A percentile compares a stretch with the other conserved stretches of the same genome.
These are phyloP conservation scores for Trichoderma cornu-damae DNA, from an alignment of 2,329 filamentous ascomycete genomes.

Conservation along the genomic window DNA sequence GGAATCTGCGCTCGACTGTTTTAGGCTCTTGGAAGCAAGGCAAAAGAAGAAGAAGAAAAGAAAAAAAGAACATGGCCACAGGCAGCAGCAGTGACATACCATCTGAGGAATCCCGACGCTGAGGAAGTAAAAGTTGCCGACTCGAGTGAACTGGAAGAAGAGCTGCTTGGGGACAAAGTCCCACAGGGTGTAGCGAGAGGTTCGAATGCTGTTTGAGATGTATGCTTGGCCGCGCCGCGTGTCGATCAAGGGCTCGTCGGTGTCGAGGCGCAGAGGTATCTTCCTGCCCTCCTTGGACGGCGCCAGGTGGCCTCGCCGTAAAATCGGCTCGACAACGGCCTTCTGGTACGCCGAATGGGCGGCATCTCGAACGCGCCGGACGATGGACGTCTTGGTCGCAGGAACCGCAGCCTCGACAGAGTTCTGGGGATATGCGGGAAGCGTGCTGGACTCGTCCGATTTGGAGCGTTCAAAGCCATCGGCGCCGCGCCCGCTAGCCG, in stretches of 20 bases:
- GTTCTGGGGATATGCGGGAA: conserved; percentile 10
- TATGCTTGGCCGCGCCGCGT: conserved; percentile 46
- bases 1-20: conserved; percentile 55
- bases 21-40: background rate
- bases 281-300: conserved; percentile 65
- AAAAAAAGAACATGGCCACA: background rate
- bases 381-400: background rate
- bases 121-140: conserved; percentile 85
- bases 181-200: conserved; percentile 75
- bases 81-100: conserved; percentile 28
- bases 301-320: conserved; percentile 62
- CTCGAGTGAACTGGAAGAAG: conserved; percentile 77
- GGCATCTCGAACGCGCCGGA: conserved; percentile 23
- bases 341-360: conserved; percentile 32
- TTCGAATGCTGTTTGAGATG: conserved; percentile 64
- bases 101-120: conserved; percentile 79
- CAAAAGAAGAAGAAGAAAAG: no score
- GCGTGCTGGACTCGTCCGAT: background rate
- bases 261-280: conserved; percentile 40
- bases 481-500: conserved; percentile 4
- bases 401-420: background rate
- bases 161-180: conserved; percentile 83
- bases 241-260: conserved; percentile 42
- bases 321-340: conserved; percentile 44
- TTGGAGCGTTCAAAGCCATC: conserved; percentile 5